Conservation (phyloP, 208 protist genomes). For the Acanthamoeba lenticulata region DNA sequence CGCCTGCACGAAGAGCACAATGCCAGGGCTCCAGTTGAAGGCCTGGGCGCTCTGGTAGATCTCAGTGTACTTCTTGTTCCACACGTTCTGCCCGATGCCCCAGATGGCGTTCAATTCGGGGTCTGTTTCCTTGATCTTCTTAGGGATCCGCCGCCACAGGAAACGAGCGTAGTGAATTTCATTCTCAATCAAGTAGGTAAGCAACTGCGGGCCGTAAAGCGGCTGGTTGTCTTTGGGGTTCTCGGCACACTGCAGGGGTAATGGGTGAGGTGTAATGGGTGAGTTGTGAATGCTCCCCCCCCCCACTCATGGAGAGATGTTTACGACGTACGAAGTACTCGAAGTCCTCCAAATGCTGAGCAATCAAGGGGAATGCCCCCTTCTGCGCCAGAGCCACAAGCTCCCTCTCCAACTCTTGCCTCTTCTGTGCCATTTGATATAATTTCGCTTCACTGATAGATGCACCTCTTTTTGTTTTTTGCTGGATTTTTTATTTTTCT, state of each 20-base stretch:
- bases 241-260: constrained; percentile 24
- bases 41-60: constrained; percentile 41
- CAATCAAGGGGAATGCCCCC: constrained; percentile 26
- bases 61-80: constrained; percentile 62
- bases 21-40: constrained; percentile 68
- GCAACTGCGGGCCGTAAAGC: constrained; percentile 16
- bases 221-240: constrained; percentile 50
- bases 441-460: neutral
- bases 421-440: constrained; percentile 48
- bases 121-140: constrained; percentile 51
- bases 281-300: neutral
- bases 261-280: neutral
- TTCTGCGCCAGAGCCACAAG: neutral
- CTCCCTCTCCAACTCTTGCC: constrained; percentile 42
- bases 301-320: neutral
- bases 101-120: constrained; percentile 67
- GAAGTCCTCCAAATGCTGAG: constrained; percentile 23
- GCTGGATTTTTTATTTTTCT: too few relatives aligned
- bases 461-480: neutral
- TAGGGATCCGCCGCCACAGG: constrained; percentile 57
- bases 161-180: constrained; percentile 52
- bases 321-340: constrained; percentile 38
- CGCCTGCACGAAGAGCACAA: constrained; percentile 38
- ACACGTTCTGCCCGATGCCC: constrained; percentile 52
- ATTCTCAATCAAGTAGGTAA: constrained; percentile 65